phyloP scores from a whole-genome alignment of 140 eudicot genomes.

The Stevia rebaudiana region DNA sequence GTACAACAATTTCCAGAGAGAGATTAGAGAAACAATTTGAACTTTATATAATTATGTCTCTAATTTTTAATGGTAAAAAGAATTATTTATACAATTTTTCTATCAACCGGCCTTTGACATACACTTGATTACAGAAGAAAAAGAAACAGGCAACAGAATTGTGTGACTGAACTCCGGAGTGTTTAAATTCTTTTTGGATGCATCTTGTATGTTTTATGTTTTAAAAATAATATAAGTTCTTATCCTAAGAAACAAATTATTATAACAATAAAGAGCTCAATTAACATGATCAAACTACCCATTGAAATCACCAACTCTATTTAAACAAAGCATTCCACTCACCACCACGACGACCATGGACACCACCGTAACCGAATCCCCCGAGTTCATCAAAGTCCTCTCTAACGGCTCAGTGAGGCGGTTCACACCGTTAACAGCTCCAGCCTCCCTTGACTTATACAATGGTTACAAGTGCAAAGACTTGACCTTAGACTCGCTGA shows the following conservation, averaged over 20 bases:
- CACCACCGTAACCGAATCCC: conserved; percentile 44
- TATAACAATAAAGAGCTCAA: conserved; percentile 7
- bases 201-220: neutral
- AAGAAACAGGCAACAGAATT: neutral
- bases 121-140: too few species aligned
- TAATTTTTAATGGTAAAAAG: too few species aligned
- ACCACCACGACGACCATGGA: conserved; percentile 19
- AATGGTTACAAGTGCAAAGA: conserved; percentile 64
- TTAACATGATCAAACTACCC: conserved; percentile 37
- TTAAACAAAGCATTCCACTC: conserved; percentile 26
- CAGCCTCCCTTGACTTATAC: conserved; percentile 36
- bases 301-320: conserved; percentile 16
- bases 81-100: too few species aligned
- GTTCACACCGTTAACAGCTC: conserved; percentile 34
- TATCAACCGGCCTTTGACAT: too few species aligned
- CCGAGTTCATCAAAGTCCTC: conserved; percentile 62
- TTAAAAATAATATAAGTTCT: conserved; percentile 3
- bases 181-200: neutral
- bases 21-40: too few species aligned
- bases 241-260: conserved; percentile 3
- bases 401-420: conserved; percentile 66
- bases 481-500: conserved; percentile 45
- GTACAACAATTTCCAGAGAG: too few species aligned
- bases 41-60: too few species aligned
- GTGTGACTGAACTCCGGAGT: neutral